Percentiles rank a stretch among this genome's conserved stretches.
Evolutionary conservation across 1,139 yeast species (phyloP).

Genomic region (Debaryomyces subglobosus): DNA sequence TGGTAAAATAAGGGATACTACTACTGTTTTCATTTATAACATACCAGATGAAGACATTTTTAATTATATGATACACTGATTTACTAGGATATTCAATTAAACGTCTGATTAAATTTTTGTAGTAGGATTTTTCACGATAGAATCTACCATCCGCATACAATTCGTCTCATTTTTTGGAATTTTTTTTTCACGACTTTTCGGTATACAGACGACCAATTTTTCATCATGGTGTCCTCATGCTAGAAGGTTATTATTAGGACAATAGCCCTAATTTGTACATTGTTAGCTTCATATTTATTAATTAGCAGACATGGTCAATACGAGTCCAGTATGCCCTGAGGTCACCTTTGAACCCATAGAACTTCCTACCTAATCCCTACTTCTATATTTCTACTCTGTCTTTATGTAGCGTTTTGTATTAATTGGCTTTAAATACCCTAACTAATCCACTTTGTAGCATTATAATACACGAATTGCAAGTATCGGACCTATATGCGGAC

Average conservation of each 20-base stretch:
- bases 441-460: conserved; percentile 6
- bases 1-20: neutral
- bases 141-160: conserved; percentile 7
- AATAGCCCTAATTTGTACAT: neutral
- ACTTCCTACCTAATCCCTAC: too few species aligned
- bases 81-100: conserved; percentile 6
- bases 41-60: conserved; percentile 39
- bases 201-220: neutral
- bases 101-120: conserved; percentile 5
- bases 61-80: conserved; percentile 16
- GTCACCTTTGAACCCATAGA: neutral
- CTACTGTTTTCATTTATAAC: conserved; percentile 15
- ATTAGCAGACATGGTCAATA: neutral
- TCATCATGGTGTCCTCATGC: neutral
- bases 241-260: neutral
- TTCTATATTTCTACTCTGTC: neutral
- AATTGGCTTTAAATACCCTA: conserved; percentile 5
- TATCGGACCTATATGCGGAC: neutral
- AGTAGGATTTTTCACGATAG: conserved; percentile 5
- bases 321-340: neutral
- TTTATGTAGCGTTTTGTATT: conserved; percentile 6
- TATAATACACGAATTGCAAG: conserved; percentile 7
- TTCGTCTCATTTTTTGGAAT: conserved; percentile 1
- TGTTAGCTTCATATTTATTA: neutral
- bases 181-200: conserved; percentile 4